These are phyloP conservation scores for Ailanthus altissimus DNA, from an alignment of 345 rosid genomes.

Conservation along the genomic window DNA sequence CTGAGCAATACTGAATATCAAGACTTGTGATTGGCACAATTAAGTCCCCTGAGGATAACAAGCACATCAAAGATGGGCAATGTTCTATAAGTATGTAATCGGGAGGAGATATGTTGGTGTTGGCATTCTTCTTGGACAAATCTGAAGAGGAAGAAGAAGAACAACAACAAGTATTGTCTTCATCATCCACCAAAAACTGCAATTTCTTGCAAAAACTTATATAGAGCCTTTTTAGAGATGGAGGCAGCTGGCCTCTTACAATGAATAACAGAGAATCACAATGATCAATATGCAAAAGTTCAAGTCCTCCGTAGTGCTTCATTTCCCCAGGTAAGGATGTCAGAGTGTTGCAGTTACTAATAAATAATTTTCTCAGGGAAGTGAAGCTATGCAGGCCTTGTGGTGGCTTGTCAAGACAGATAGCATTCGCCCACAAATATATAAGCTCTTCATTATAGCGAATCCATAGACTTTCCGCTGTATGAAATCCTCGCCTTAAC, in stretches of 20 bases:
- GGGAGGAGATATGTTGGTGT: not conserved
- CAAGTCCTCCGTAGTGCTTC: not conserved
- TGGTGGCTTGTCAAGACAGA: too few relatives aligned
- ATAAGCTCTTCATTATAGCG: too few relatives aligned
- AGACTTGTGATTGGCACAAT: too few relatives aligned
- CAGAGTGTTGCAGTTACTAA: not conserved
- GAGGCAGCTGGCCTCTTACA: not conserved
- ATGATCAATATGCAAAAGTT: not conserved
- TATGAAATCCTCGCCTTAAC: too few relatives aligned
- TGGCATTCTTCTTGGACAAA: not conserved
- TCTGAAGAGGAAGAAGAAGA: not conserved
- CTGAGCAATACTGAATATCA: not conserved
- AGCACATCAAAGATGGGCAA: slow-evolving; percentile 13
- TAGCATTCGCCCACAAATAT: too few relatives aligned
- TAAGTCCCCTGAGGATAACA: too few relatives aligned
- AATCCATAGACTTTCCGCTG: too few relatives aligned
- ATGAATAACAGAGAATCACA: not conserved
- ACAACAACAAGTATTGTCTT: not conserved
- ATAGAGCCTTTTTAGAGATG: too few relatives aligned
- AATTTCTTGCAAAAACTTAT: slow-evolving; percentile 5
- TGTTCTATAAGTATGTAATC: not conserved
- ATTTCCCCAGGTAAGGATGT: not conserved
- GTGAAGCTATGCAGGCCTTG: too few relatives aligned
- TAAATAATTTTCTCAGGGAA: too few relatives aligned
- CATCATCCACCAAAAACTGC: slow-evolving; percentile 14